phyloP scores from a whole-genome alignment of 305 asterid genomes.

The Solanum chacoense region DNA sequence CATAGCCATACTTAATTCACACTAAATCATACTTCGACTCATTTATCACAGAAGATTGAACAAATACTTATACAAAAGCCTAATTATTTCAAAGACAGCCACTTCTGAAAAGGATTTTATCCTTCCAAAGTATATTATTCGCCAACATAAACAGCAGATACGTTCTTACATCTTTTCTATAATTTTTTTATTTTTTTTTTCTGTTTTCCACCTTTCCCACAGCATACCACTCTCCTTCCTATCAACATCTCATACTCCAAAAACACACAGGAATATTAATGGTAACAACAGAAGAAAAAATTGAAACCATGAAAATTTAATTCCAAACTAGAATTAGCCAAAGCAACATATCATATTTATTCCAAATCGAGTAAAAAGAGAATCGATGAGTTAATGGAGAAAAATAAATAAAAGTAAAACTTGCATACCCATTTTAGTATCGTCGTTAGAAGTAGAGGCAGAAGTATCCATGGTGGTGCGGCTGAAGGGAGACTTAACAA shows the following conservation, averaged over 20 bases:
- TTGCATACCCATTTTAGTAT: constrained; percentile 28
- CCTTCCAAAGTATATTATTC: background rate
- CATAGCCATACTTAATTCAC: background rate
- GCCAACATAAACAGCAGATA: background rate
- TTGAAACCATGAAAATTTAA: background rate
- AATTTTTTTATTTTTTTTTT: background rate
- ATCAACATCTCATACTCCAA: background rate
- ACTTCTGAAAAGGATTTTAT: background rate
- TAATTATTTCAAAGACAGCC: background rate
- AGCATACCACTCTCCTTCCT: background rate
- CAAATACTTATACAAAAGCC: background rate
- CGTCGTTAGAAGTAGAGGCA: constrained; percentile 5
- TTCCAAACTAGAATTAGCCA: background rate
- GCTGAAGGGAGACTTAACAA: constrained; percentile 25
- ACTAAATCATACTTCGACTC: background rate
- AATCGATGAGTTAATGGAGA: background rate
- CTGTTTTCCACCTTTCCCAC: background rate
- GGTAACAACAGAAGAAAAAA: too few species aligned
- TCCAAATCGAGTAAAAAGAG: background rate
- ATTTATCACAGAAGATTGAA: background rate
- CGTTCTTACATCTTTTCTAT: background rate
- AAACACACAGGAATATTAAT: background rate
- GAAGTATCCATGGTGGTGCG: background rate
- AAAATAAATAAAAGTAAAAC: background rate
- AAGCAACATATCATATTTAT: background rate